Base-by-base conservation (phyloP, 192 early-diverging fungal genomes). In the Backusella tuberculispora region DNA sequence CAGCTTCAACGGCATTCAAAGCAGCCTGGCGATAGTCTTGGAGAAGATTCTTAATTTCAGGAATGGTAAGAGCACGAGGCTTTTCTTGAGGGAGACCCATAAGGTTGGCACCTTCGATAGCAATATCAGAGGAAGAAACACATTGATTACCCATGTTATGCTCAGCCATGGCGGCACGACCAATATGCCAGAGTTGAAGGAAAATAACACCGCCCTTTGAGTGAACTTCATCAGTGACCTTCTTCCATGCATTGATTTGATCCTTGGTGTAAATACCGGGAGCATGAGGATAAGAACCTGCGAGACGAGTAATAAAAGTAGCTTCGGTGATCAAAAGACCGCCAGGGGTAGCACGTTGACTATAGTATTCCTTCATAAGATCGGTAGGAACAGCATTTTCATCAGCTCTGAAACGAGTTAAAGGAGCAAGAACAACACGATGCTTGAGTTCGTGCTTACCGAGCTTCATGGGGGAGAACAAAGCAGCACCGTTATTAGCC, bases 1-100 rank as follows among this genome's bases (percentile, higher is more conserved):
- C 94, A 9, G 95, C 96, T 65, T 87, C 81, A 37, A 85, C 76
- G 0, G 95, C 92, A 41, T 91, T 86, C 42, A 75, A 78, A 1
- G 95, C 92, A 42, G 92, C 90, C n/a, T 74, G 73, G 12, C 63
- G 60, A 66, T 65, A 74, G 29, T 56, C 73, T 6, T 21, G 13
- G 4, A 48, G 21, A 46, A 44, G 29, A 17, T 37, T 29, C 9
- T 64, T 26, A 13, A 74, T 74, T 15, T 66, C 44, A 8, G 40
- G 21, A 7, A 65, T 63, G 14, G 85, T 84, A 15, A 74, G 53
- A 10, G 60, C 29, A n/a, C 73, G 73, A 46, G 73, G 73, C 17
- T 17, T 29, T 44, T 47, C 73, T 2, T 74, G 34, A 46, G 73
- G 41, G 10, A 48, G 13, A 44, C 74, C 73, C n/a, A 46, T 6